phyloP scores from a whole-genome alignment of 1,284 basidiomycete genomes.

The Sporisorium graminicola region DNA sequence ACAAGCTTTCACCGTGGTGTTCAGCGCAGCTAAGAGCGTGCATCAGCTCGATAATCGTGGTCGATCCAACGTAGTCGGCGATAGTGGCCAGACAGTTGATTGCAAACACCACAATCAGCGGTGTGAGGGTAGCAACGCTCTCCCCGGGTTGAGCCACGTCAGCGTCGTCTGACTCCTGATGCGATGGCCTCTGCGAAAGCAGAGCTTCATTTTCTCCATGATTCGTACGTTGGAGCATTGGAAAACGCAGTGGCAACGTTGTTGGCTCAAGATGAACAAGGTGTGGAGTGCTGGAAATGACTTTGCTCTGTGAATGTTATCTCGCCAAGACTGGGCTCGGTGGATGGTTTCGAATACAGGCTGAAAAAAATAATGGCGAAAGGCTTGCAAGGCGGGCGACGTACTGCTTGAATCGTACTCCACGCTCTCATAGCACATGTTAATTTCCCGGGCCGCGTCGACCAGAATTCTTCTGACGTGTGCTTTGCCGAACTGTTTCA shows the following conservation, averaged over 20 bases:
- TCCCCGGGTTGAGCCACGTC: constrained; percentile 3
- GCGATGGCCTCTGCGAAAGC: constrained; percentile 4
- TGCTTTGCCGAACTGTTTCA: constrained; percentile 3
- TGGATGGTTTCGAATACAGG: constrained; percentile 5
- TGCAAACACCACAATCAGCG: constrained; percentile 4
- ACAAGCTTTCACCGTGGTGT: constrained; percentile 5
- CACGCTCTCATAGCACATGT: constrained; percentile 5
- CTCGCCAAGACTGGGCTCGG: constrained; percentile 4
- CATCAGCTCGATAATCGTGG: constrained; percentile 5
- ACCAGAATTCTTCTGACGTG: constrained; percentile 1
- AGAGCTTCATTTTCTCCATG: constrained; percentile 3
- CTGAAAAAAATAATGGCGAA: no score
- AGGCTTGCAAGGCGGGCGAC: constrained; percentile 1
- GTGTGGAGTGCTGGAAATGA: constrained; percentile 4
- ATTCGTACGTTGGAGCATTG: constrained; percentile 3
- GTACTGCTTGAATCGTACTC: constrained; percentile 5
- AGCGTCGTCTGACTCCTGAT: constrained; percentile 3
- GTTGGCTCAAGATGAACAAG: constrained; percentile 3
- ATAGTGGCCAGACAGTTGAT: constrained; percentile 1
- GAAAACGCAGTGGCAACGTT: constrained; percentile 4
- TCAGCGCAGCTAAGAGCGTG: constrained; percentile 3
- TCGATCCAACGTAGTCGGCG: constrained; percentile 4
- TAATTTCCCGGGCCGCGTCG: constrained; percentile 1
- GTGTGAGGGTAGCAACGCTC: constrained; percentile 5
- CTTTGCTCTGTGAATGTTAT: constrained; percentile 1